These are phyloP conservation scores for Avicennia marina DNA, from an alignment of 257 asterid species.

Conservation along the genomic window DNA sequence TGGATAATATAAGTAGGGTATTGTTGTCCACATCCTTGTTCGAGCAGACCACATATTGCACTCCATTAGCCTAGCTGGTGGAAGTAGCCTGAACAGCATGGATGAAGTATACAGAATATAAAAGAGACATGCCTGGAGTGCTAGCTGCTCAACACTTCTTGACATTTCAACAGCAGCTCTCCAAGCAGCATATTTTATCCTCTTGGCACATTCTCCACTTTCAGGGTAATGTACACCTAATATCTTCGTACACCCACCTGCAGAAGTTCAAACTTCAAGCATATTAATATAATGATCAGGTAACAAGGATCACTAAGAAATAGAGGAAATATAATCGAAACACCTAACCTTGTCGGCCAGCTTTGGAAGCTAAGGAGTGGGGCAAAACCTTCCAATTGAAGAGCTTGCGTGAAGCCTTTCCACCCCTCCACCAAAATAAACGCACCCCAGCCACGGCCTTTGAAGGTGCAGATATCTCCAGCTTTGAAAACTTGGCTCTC, in stretches of 20 bases:
- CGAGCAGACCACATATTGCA: slow-evolving; percentile 1
- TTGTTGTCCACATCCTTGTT: slow-evolving; percentile 17
- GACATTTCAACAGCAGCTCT: slow-evolving; percentile 91
- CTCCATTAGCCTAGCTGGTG: too few species aligned
- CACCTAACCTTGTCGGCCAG: slow-evolving; percentile 99
- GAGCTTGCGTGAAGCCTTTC: slow-evolving; percentile 67
- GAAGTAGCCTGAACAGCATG: too few species aligned
- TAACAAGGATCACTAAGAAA: too few species aligned
- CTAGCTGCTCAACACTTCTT: slow-evolving; percentile 76
- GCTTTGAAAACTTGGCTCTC: slow-evolving; percentile 44
- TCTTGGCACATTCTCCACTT: slow-evolving; percentile 69
- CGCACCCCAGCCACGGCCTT: slow-evolving; percentile 58
- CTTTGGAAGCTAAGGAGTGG: slow-evolving; percentile 69
- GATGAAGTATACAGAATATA: too few species aligned
- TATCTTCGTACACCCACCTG: slow-evolving; percentile 89
- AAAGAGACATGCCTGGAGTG: slow-evolving; percentile 64
- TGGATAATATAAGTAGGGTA: too few species aligned
- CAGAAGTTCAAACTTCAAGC: slow-evolving; percentile 24
- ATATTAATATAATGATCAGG: slow-evolving; percentile 21
- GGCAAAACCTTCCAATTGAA: slow-evolving; percentile 85
- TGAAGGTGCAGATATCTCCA: slow-evolving; percentile 39
- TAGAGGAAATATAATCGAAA: too few species aligned
- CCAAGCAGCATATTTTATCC: slow-evolving; percentile 77
- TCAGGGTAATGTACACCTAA: slow-evolving; percentile 78
- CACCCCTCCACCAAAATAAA: slow-evolving; percentile 98